Conservation (phyloP, 257 asterid genomes). For the Eustoma russellianum region DNA sequence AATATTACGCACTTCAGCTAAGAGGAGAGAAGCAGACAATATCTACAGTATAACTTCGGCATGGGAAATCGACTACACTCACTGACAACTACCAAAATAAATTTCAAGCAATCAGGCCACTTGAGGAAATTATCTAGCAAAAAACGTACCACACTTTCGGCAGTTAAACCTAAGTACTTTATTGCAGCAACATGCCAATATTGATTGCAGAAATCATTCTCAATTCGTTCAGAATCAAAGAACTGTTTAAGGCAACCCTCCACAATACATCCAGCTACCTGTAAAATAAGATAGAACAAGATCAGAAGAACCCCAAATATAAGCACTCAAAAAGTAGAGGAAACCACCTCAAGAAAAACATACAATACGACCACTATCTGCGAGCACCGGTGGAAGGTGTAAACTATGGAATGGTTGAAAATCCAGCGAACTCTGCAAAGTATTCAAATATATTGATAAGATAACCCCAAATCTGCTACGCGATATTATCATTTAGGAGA, state of each 20-base stretch:
- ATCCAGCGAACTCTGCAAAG: slow-evolving; percentile 67
- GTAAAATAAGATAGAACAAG: slow-evolving; percentile 11
- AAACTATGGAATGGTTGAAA: slow-evolving; percentile 73
- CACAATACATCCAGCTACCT: slow-evolving; percentile 70
- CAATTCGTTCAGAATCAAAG: slow-evolving; percentile 59
- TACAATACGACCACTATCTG: slow-evolving; percentile 48
- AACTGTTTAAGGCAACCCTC: slow-evolving; percentile 62
- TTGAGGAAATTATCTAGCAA: too few relatives aligned
- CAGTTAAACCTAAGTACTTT: slow-evolving; percentile 33
- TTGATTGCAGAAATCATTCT: slow-evolving; percentile 67
- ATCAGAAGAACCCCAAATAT: slow-evolving; percentile 8
- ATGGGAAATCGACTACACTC: too few relatives aligned
- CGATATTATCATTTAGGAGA: too few relatives aligned
- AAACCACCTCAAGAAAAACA: slow-evolving; percentile 14
- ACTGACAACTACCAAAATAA: too few relatives aligned
- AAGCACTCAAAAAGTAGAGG: background rate
- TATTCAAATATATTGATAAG: slow-evolving; percentile 1
- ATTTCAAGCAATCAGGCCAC: too few relatives aligned
- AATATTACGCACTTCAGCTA: background rate
- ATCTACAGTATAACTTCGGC: too few relatives aligned
- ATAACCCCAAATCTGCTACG: background rate
- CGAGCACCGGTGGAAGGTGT: slow-evolving; percentile 54
- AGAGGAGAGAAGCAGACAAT: too few relatives aligned
- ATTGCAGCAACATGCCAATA: slow-evolving; percentile 92
- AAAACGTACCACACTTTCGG: slow-evolving; percentile 46